Evolutionary conservation across 2,329 filamentous ascomycete genomes (phyloP), one percentile per base, ranked within the genome.

Genomic region (Ceratocystiopsis brevicomis): DNA sequence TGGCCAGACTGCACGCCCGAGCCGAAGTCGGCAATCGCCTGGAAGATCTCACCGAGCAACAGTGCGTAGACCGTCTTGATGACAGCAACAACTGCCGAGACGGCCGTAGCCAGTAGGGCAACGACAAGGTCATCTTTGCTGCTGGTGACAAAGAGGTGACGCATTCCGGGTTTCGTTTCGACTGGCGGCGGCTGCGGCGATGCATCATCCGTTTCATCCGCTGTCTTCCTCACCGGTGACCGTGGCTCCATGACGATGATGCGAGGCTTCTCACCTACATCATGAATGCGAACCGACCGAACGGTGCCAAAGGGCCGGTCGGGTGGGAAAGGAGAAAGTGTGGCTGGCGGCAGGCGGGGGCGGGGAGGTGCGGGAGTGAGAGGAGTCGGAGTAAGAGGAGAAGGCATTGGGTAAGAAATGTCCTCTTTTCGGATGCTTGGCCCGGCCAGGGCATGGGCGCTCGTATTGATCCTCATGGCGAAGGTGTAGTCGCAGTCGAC

Each of bases 31-130:
- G 81, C 69, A 46, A 93, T 78, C 5, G 73, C 61, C 30, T 81
- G 69, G 54, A 93, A 93, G 9, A 92, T 66, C 41, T 70, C 69
- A 13, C 87, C 87, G 1, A 87, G 71, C 2, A 92, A 57, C 25
- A 86, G 64, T 4, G 84, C 73, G 21, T 82, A 67, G 1, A 68
- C 61, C 0, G 83, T 81, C 43, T 75, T 71, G 13, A 78, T 62
- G 0, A 71, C 67, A 1, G 81, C 81, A 10, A 74, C 68, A 2
- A 72, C 51, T 4, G 74, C 55, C 0, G 81, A 71, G 1, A 73
- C 61, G 4, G 69, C 12, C 0, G 80, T 41, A 1, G 76, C 81
- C 2, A 65, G 53, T 12, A 63, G 39, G 1, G 88, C 57, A 4
- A 71, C 55, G 1, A 63, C 59, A 0, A 69, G 49, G 53, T 93